These are phyloP conservation scores for Xylaria sp. DNA, from an alignment of 2,329 filamentous ascomycete genomes.

Conservation along the genomic window DNA sequence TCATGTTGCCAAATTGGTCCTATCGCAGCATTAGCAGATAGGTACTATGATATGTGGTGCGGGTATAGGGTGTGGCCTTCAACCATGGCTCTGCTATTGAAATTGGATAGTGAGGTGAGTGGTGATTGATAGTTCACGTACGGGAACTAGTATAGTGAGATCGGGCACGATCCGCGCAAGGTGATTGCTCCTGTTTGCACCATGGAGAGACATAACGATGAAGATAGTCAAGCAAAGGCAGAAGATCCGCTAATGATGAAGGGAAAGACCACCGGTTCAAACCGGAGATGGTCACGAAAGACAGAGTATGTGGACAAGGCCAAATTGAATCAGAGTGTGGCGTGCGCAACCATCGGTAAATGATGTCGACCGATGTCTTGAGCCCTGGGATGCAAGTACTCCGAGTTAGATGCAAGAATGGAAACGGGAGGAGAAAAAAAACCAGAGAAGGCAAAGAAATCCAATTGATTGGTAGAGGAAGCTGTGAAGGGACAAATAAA, in stretches of 20 bases:
- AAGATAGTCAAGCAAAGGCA: neutral
- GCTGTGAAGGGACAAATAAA: slow-evolving; percentile 11
- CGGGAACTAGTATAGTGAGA: slow-evolving; percentile 28
- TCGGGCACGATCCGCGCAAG: slow-evolving; percentile 28
- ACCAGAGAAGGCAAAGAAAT: slow-evolving; percentile 17
- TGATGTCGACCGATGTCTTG: neutral
- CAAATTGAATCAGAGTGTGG: neutral
- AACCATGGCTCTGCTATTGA: neutral
- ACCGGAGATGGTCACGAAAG: neutral
- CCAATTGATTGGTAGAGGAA: slow-evolving; percentile 11
- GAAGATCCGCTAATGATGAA: neutral
- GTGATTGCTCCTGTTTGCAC: slow-evolving; percentile 31
- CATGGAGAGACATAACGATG: slow-evolving; percentile 26
- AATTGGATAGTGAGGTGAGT: neutral
- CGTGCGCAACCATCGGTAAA: neutral
- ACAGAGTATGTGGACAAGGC: neutral
- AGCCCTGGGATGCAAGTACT: slow-evolving; percentile 3
- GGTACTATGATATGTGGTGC: neutral
- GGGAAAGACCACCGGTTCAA: neutral
- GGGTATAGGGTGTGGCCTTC: no score
- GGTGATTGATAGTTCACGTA: slow-evolving; percentile 16
- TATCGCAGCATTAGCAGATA: slow-evolving; percentile 21
- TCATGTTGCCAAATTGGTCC: slow-evolving; percentile 22
- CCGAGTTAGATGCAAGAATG: neutral
- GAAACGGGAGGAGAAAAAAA: slow-evolving; percentile 8